Conservation (phyloP, 176 grass and related monocot species). For the Oryza brachyantha region DNA sequence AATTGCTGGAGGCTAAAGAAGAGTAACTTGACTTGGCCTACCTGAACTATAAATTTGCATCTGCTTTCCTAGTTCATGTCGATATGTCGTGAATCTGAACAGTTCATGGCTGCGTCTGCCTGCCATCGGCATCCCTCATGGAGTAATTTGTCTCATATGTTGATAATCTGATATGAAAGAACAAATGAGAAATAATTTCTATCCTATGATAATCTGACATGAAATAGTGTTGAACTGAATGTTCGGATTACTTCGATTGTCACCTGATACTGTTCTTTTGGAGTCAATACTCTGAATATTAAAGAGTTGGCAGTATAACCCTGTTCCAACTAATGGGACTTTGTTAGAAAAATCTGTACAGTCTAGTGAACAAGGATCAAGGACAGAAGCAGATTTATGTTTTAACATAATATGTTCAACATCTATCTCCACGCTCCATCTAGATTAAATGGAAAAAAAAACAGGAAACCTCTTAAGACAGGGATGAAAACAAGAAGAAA, state of each 20-base stretch:
- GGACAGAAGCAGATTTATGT: not conserved
- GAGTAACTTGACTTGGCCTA: constrained; percentile 16
- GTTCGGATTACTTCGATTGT: not conserved
- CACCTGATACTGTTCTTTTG: not conserved
- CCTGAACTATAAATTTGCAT: not conserved
- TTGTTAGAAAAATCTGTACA: not conserved
- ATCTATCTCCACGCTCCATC: not conserved
- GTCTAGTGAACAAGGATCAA: not conserved
- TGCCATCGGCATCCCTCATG: not conserved
- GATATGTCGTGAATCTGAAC: not conserved
- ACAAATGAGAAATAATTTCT: not conserved
- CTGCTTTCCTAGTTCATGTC: not conserved
- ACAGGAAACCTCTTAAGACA: not conserved
- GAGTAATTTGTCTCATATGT: not conserved
- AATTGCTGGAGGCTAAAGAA: constrained; percentile 44
- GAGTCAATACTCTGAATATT: not conserved
- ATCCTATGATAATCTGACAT: not conserved
- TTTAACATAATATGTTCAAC: not conserved
- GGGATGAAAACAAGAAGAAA: not conserved
- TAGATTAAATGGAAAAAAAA: too few relatives aligned
- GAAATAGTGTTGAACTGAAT: not conserved
- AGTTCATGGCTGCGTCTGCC: not conserved
- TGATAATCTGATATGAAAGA: not conserved
- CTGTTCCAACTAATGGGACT: not conserved
- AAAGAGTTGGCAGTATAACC: not conserved